Conservation (phyloP, 495 filamentous ascomycete species). For the Aspergillus heteromorphus region DNA sequence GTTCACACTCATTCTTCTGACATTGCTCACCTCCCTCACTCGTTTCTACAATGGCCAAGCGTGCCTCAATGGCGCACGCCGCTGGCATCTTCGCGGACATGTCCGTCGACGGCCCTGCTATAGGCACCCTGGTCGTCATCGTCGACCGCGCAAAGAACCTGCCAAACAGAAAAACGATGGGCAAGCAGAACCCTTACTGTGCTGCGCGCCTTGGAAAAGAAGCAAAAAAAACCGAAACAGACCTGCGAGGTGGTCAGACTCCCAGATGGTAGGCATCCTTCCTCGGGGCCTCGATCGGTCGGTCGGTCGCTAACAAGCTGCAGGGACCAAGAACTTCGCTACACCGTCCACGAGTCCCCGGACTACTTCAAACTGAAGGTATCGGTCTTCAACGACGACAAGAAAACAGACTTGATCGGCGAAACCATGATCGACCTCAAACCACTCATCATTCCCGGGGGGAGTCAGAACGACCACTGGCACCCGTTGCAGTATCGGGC, state of each 20-base stretch:
- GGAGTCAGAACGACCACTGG: slow-evolving; percentile 91
- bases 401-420: slow-evolving; percentile 91
- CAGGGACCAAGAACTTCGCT: slow-evolving; percentile 97
- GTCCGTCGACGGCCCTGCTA: slow-evolving; percentile 88
- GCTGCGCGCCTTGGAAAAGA: slow-evolving; percentile 92
- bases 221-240: slow-evolving; percentile 94
- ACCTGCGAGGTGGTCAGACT: slow-evolving; percentile 91
- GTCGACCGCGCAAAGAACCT: slow-evolving; percentile 94
- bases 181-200: slow-evolving; percentile 98
- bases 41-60: slow-evolving; percentile 33
- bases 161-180: slow-evolving; percentile 92
- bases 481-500: slow-evolving; percentile 78
- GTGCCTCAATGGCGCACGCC: slow-evolving; percentile 27
- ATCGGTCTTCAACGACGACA: slow-evolving; percentile 96
- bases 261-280: slow-evolving; percentile 72
- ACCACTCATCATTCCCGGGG: slow-evolving; percentile 74
- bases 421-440: slow-evolving; percentile 84
- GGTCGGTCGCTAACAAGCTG: slow-evolving; percentile 15
- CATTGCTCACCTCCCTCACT: too few species aligned
- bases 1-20: too few species aligned
- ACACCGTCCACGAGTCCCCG: slow-evolving; percentile 89
- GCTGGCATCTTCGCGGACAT: slow-evolving; percentile 91
- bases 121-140: slow-evolving; percentile 87
- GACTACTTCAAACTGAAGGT: slow-evolving; percentile 94
- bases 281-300: neutral